These are phyloP conservation scores for Haematococcus sp. DNA, from an alignment of 139 green algal genomes.

Conservation along the genomic window DNA sequence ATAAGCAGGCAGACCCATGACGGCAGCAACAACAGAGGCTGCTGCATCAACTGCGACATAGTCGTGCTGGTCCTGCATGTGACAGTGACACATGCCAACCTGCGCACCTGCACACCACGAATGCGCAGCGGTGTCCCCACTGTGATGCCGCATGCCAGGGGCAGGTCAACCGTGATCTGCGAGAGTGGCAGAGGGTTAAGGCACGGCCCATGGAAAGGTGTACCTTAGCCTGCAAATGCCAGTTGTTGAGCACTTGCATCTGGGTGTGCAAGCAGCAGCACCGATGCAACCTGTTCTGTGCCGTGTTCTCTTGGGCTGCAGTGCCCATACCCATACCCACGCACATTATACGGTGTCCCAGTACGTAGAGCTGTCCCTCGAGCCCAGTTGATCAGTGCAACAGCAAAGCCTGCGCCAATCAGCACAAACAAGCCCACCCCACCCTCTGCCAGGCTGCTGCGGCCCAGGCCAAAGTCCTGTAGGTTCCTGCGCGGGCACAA, in stretches of 20 bases:
- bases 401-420: slow-evolving; percentile 45
- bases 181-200: slow-evolving; percentile 16
- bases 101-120: slow-evolving; percentile 44
- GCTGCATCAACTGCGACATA: no score
- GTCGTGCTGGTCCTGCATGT: no score
- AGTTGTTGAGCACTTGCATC: no score
- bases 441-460: slow-evolving; percentile 71
- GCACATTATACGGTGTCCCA: slow-evolving; percentile 38
- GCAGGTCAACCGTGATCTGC: slow-evolving; percentile 83
- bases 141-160: slow-evolving; percentile 91
- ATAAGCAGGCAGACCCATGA: background rate
- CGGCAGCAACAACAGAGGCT: no score
- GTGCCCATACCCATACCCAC: no score
- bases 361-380: slow-evolving; percentile 39
- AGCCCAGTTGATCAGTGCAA: slow-evolving; percentile 42
- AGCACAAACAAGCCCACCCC: slow-evolving; percentile 83
- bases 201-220: no score
- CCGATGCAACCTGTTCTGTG: no score
- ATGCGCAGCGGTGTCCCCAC: slow-evolving; percentile 91
- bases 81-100: no score
- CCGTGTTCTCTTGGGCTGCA: no score
- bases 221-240: no score
- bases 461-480: slow-evolving; percentile 82
- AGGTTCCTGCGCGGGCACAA: slow-evolving; percentile 53
- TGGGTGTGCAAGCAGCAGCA: no score